Base-by-base conservation (phyloP, 2,329 filamentous ascomycete genomes). In the Fusarium verrucosum region DNA sequence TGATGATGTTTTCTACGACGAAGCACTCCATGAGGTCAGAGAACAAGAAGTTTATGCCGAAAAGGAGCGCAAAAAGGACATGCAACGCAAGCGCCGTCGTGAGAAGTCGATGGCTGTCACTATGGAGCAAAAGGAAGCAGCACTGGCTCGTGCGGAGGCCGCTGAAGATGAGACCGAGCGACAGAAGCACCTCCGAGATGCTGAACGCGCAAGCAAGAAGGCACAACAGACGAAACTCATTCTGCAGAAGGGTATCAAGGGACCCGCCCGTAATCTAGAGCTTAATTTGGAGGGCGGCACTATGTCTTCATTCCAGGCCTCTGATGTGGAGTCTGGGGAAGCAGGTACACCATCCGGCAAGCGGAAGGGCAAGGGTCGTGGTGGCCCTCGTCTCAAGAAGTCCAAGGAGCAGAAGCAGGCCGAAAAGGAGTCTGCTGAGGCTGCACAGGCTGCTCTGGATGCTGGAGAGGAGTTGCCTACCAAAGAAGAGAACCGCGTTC, bases 41-140 rank as follows among this genome's bases (percentile, higher is more conserved):
- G 90, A 93, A 62, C 92, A 92, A 67, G 94, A 97, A 76, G 84
- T 97, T 9, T 90, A 91, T 60, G 93, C 94, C 61, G 95, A 99
- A 78, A 99, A 99, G 80, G 95, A 99, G 79, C 92, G 95, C 66
- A 99, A 99, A 82, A 99, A 99, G 81, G 95, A 99, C 74, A 98
- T 99, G 92, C 95, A 99, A 76, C 91, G 95, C 65, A 99, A 98
- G 81, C 88, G 95, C 59, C 89, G 95, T 38, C 90, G 95, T 17
- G 94, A 98, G 76, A 97, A 97, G 81, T 96, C 94, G 6, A 93
- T 97, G 83, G 93, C 93, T 5, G 90, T 96, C 58, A 94, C 93
- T 8, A 91, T 96, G 70, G 94, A 97, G 74, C 89, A 93, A 74
- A 95, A 96, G 79, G 91, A 95, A 65, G 87, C 90, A 5, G 92